These are phyloP conservation scores for Penicillium cinerascens DNA, from an alignment of 495 filamentous ascomycete genomes.

Conservation along the genomic window DNA sequence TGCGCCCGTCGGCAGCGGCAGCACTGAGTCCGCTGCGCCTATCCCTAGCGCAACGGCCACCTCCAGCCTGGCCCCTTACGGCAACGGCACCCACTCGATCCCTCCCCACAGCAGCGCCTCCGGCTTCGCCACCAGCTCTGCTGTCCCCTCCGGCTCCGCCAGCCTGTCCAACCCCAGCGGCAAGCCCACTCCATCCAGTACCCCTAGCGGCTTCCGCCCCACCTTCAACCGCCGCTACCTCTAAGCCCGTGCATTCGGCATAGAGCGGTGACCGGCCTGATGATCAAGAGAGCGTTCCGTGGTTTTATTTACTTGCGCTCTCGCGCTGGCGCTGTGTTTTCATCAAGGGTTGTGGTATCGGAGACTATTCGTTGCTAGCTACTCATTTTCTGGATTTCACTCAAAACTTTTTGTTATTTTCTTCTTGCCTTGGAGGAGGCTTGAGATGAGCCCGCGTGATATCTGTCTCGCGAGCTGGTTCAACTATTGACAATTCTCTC, in stretches of 20 bases:
- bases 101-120: constrained; percentile 21
- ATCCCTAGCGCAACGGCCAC: constrained; percentile 20
- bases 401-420: not conserved
- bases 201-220: constrained; percentile 11
- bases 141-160: constrained; percentile 2
- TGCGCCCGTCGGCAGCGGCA: no score
- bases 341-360: not conserved
- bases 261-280: not conserved
- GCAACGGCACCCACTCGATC: constrained; percentile 28
- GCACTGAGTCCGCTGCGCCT: constrained; percentile 17
- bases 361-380: not conserved
- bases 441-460: not conserved
- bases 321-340: not conserved
- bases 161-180: constrained; percentile 23
- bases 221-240: constrained; percentile 30
- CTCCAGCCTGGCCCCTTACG: constrained; percentile 24
- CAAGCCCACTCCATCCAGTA: constrained; percentile 6
- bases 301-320: not conserved
- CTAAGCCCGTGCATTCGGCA: no score
- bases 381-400: not conserved
- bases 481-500: not conserved
- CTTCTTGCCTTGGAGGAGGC: not conserved
- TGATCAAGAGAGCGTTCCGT: not conserved
- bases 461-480: not conserved
- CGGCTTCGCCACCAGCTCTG: constrained; percentile 34